A percentile compares a stretch with the other conserved stretches of the same genome.
phyloP scores from a whole-genome alignment of 768 basidiomycete genomes.

The Stropharia rugosoannulata region DNA sequence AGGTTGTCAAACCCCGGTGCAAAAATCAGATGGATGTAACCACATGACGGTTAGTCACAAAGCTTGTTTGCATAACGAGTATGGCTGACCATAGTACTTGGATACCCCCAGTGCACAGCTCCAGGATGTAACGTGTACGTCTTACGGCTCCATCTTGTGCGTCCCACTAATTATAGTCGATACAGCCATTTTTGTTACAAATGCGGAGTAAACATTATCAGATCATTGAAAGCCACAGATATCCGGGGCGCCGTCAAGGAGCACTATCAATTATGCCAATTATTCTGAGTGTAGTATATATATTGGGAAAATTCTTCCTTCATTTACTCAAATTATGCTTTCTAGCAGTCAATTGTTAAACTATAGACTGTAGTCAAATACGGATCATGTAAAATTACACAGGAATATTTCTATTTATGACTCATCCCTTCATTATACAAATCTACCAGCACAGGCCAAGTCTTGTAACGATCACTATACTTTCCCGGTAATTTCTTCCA shows the following conservation, averaged over 20 bases:
- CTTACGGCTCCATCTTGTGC: constrained; percentile 13
- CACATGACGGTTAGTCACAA: constrained; percentile 50
- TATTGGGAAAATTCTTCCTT: too few relatives aligned
- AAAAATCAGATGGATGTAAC: constrained; percentile 50
- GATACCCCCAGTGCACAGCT: constrained; percentile 39
- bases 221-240: not conserved
- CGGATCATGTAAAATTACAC: too few relatives aligned
- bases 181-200: constrained; percentile 51
- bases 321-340: too few relatives aligned
- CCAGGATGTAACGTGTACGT: constrained; percentile 49
- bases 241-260: not conserved
- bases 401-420: not conserved
- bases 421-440: not conserved
- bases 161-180: not conserved
- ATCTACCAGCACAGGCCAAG: not conserved
- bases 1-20: constrained; percentile 48
- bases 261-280: not conserved
- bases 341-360: too few relatives aligned
- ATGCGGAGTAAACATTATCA: constrained; percentile 44
- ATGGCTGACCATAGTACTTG: not conserved
- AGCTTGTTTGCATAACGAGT: not conserved
- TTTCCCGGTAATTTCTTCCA: constrained; percentile 13
- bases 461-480: constrained; percentile 3
- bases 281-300: not conserved
- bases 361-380: too few relatives aligned